Conservation (phyloP, 2,329 filamentous ascomycete species). For the Apiospora malaysiana region DNA sequence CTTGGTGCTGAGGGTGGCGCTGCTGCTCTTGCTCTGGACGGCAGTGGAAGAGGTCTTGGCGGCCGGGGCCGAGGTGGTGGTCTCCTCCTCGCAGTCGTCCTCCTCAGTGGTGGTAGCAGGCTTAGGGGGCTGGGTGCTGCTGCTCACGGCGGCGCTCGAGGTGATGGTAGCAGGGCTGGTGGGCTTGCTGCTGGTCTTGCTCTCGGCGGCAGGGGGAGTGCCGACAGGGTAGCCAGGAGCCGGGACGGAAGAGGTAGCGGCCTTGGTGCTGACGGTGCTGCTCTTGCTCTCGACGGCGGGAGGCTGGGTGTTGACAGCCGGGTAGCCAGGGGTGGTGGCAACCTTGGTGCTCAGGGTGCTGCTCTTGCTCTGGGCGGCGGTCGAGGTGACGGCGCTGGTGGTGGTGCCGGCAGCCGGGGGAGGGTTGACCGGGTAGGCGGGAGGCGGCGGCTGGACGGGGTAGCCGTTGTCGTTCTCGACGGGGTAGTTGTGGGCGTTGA, state of each 20-base stretch:
- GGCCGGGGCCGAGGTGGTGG: background rate
- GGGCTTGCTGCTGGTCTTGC: background rate
- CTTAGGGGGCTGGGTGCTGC: background rate
- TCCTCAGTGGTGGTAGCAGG: background rate
- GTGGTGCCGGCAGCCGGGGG: background rate
- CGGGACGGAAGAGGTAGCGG: background rate
- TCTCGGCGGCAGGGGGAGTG: background rate
- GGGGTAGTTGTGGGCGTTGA: constrained; percentile 30
- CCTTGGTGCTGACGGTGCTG: background rate
- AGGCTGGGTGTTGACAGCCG: background rate
- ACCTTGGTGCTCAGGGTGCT: background rate
- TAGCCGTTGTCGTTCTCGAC: background rate
- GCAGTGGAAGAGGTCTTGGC: background rate
- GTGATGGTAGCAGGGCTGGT: background rate
- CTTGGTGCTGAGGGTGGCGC: constrained; percentile 25
- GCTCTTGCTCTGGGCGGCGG: background rate
- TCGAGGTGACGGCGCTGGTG: background rate
- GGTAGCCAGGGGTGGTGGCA: background rate
- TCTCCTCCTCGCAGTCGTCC: constrained; percentile 14
- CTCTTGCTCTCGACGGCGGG: background rate
- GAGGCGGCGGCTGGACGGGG: background rate
- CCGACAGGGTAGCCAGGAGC: background rate
- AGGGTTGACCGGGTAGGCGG: constrained; percentile 4
- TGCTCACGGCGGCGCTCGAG: background rate
- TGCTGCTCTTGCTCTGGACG: background rate